A percentile compares a stretch with the other conserved stretches of the same genome.
These are phyloP conservation scores for Penicillium atrosanguineum DNA, from an alignment of 495 filamentous ascomycete genomes.

Conservation along the genomic window DNA sequence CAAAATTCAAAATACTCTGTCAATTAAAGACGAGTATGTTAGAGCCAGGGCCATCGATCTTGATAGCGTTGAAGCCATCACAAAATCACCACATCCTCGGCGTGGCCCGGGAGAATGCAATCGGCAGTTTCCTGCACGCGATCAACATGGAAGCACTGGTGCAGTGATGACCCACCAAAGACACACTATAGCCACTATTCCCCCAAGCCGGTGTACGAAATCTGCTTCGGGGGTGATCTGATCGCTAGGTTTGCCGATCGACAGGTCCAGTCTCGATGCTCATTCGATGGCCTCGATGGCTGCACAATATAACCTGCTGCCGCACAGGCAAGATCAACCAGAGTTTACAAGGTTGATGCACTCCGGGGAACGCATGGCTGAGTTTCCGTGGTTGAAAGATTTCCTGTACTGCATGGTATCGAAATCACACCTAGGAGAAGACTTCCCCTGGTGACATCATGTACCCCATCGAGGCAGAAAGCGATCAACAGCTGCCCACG, in stretches of 20 bases:
- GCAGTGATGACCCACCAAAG: too few relatives aligned
- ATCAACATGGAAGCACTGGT: too few relatives aligned
- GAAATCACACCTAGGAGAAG: not conserved
- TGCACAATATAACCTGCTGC: not conserved
- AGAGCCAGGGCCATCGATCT: too few relatives aligned
- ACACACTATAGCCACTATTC: not conserved
- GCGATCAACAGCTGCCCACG: too few relatives aligned
- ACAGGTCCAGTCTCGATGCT: not conserved
- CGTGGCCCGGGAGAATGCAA: too few relatives aligned
- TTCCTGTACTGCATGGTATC: not conserved
- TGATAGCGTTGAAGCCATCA: too few relatives aligned
- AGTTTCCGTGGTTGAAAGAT: not conserved
- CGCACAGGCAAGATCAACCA: not conserved
- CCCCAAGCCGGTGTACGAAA: not conserved
- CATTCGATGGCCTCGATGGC: not conserved
- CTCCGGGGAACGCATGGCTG: not conserved
- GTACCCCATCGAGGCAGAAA: not conserved
- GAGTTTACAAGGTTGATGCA: not conserved
- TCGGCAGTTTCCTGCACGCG: too few relatives aligned
- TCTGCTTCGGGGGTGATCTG: not conserved
- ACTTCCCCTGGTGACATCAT: conserved; percentile 15
- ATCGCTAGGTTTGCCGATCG: conserved; percentile 3
- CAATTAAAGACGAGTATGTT: too few relatives aligned
- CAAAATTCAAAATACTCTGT: too few relatives aligned
- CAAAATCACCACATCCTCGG: too few relatives aligned